Conservation (phyloP, 306 rosid genomes). For the Vigna unguiculata region DNA sequence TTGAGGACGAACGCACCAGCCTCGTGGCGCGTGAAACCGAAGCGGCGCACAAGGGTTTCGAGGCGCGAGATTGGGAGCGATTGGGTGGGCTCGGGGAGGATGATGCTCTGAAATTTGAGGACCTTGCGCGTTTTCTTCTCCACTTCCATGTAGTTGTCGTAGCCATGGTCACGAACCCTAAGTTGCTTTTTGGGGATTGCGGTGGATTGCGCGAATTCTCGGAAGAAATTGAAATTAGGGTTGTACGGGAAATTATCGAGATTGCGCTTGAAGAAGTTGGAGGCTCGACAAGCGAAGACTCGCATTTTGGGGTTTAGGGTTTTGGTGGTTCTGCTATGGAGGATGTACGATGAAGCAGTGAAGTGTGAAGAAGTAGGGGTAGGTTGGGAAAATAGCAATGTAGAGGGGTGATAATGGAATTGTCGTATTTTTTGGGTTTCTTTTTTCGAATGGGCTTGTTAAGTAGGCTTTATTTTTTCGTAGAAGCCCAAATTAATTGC, state of each 20-base stretch:
- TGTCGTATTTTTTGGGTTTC: not conserved
- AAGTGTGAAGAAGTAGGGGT: constrained; percentile 5
- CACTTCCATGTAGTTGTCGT: constrained; percentile 88
- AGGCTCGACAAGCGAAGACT: constrained; percentile 29
- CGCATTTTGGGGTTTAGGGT: constrained; percentile 54
- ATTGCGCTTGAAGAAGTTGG: constrained; percentile 27
- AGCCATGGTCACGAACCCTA: constrained; percentile 86
- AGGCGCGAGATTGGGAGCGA: constrained; percentile 76
- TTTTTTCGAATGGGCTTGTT: not conserved
- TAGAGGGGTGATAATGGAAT: not conserved
- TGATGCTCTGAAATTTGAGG: constrained; percentile 70
- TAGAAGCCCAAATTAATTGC: not conserved
- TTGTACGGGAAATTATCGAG: constrained; percentile 40
- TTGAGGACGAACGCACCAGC: constrained; percentile 76
- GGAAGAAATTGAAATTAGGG: not conserved
- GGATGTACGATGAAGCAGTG: not conserved
- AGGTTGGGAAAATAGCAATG: not conserved
- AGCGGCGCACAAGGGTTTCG: constrained; percentile 72
- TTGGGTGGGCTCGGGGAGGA: constrained; percentile 64
- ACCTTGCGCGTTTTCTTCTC: constrained; percentile 87
- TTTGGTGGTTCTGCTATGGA: constrained; percentile 15
- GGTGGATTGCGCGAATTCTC: constrained; percentile 77
- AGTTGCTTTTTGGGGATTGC: constrained; percentile 72
- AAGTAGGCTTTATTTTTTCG: not conserved
- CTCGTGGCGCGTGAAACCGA: constrained; percentile 74